These are phyloP conservation scores for Mycosarcoma mackinlayi DNA, from an alignment of 1,284 basidiomycete species.

Conservation along the genomic window DNA sequence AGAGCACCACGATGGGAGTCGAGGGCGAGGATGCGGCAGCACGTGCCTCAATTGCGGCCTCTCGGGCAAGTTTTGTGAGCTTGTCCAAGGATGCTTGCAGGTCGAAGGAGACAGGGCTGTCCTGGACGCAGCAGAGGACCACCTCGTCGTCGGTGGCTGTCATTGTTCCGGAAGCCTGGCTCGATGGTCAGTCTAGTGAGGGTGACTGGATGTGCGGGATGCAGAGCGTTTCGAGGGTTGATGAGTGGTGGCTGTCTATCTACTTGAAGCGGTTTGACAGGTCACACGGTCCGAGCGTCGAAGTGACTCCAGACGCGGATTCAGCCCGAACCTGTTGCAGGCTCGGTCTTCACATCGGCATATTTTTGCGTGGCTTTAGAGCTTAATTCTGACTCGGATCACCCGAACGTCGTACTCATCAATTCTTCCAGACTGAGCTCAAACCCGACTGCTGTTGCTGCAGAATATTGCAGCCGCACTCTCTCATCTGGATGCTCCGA, in stretches of 20 bases:
- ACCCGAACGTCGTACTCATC: slow-evolving; percentile 1
- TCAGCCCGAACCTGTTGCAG: too few relatives aligned
- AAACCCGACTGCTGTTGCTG: not conserved
- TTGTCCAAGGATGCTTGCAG: slow-evolving; percentile 43
- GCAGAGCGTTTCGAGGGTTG: too few relatives aligned
- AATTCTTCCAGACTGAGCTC: not conserved
- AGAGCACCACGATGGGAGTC: slow-evolving; percentile 72
- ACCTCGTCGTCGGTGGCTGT: slow-evolving; percentile 21
- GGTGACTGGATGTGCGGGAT: not conserved
- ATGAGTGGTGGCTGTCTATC: too few relatives aligned
- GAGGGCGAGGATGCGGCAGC: slow-evolving; percentile 8
- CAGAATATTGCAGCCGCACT: too few relatives aligned
- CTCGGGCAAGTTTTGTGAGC: slow-evolving; percentile 33
- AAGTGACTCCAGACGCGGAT: too few relatives aligned
- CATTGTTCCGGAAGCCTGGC: not conserved
- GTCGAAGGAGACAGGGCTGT: slow-evolving; percentile 47
- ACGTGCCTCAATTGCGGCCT: slow-evolving; percentile 42
- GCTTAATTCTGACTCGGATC: slow-evolving; percentile 11
- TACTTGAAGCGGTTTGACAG: too few relatives aligned
- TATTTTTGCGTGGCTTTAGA: too few relatives aligned
- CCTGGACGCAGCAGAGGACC: slow-evolving; percentile 49
- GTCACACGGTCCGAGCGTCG: too few relatives aligned
- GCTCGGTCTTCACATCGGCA: too few relatives aligned
- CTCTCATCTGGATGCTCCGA: too few relatives aligned
- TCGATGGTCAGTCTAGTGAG: not conserved